Conservation (phyloP, 257 asterid species). For the Solanum lycopersicoides region DNA sequence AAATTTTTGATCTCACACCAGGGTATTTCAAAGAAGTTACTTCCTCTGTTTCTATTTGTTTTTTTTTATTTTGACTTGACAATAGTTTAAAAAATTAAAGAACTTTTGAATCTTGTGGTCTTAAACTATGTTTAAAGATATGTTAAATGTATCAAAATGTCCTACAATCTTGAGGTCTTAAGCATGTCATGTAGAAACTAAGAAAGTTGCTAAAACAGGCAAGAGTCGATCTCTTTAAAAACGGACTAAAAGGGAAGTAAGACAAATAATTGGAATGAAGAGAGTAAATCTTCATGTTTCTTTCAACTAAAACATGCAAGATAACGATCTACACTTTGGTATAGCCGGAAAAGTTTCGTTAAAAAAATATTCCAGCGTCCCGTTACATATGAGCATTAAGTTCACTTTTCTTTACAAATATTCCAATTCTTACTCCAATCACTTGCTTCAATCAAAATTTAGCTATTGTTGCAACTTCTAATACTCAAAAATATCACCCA, state of each 20-base stretch:
- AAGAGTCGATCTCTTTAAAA: neutral
- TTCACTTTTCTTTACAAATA: neutral
- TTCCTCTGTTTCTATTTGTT: neutral
- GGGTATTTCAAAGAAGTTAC: neutral
- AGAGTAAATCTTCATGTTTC: neutral
- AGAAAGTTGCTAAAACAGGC: neutral
- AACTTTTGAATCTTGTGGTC: neutral
- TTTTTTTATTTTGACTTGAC: neutral
- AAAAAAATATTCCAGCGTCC: neutral
- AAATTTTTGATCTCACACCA: neutral
- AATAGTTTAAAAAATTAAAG: neutral
- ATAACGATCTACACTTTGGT: neutral
- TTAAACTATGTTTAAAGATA: neutral
- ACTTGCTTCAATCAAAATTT: neutral
- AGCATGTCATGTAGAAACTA: neutral
- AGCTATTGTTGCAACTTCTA: neutral
- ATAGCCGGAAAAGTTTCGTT: neutral
- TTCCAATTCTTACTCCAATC: neutral
- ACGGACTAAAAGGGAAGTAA: neutral
- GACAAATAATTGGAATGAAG: neutral
- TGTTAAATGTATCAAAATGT: neutral
- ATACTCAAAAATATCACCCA: neutral
- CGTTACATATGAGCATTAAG: neutral
- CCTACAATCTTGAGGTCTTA: neutral
- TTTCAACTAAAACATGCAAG: neutral